phyloP scores from a whole-genome alignment of 2,329 filamentous ascomycete species.

The Diplodia mutila region DNA sequence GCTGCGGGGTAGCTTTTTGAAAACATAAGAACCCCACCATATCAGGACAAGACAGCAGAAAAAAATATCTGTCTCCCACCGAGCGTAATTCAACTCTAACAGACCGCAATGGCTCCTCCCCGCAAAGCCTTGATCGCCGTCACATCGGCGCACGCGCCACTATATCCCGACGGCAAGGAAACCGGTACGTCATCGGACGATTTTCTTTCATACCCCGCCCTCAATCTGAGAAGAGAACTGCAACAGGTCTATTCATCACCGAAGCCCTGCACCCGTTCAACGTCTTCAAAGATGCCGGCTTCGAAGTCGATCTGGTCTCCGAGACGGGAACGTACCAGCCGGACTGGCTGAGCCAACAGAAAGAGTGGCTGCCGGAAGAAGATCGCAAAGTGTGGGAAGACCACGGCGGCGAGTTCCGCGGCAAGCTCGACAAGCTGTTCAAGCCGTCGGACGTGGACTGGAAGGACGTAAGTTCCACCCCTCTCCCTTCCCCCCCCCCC shows the following conservation, averaged over 20 bases:
- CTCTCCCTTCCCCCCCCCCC: neutral
- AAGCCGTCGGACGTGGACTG: conserved; percentile 44
- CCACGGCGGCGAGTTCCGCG: conserved; percentile 47
- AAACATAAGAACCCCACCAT: neutral
- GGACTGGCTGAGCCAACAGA: conserved; percentile 51
- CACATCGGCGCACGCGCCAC: conserved; percentile 47
- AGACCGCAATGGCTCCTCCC: conserved; percentile 33
- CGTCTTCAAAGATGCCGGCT: conserved; percentile 49
- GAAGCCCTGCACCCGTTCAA: conserved; percentile 56
- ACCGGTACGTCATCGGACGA: conserved; percentile 34
- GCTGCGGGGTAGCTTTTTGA: neutral
- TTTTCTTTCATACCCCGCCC: neutral
- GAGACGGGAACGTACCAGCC: conserved; percentile 50
- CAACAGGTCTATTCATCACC: conserved; percentile 46
- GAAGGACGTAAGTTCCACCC: conserved; percentile 20
- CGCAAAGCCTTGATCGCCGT: conserved; percentile 49
- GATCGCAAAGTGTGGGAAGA: conserved; percentile 49
- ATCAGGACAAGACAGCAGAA: neutral
- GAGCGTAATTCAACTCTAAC: neutral
- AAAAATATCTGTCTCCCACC: neutral
- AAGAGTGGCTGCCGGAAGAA: conserved; percentile 48
- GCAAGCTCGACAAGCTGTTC: conserved; percentile 50
- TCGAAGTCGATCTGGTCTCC: conserved; percentile 53
- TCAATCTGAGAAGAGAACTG: neutral
- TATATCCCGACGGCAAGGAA: conserved; percentile 45